Percentiles rank a stretch among this genome's conserved stretches.
These are phyloP conservation scores for Rhynchosporium graminicola DNA, from an alignment of 2,329 filamentous ascomycete species.

Conservation along the genomic window DNA sequence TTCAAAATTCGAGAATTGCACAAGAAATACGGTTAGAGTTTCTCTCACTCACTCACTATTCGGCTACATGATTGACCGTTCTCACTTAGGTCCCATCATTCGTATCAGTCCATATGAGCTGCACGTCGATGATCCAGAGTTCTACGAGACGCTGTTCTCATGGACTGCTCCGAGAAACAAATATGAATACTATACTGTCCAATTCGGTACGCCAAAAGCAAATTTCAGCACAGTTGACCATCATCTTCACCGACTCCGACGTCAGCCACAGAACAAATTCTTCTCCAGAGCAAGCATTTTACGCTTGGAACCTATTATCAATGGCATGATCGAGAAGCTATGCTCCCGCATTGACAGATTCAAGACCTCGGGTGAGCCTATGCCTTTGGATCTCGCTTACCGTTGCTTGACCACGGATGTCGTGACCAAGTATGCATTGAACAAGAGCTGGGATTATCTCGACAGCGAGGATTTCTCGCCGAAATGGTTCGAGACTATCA, in stretches of 20 bases:
- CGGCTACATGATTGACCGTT: constrained; percentile 40
- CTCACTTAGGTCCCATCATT: constrained; percentile 43
- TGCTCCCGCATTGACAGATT: neutral
- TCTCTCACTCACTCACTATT: constrained; percentile 31
- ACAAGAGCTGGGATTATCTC: constrained; percentile 21
- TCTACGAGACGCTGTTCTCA: constrained; percentile 46
- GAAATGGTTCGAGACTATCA: constrained; percentile 13
- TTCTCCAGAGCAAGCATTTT: constrained; percentile 28
- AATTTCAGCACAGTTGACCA: constrained; percentile 27
- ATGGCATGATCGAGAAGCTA: constrained; percentile 13
- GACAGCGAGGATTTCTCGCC: constrained; percentile 25
- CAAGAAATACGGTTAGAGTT: constrained; percentile 28
- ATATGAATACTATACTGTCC: constrained; percentile 24
- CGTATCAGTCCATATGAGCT: constrained; percentile 45
- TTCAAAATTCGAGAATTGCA: constrained; percentile 29
- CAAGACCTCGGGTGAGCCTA: constrained; percentile 1
- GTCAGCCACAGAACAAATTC: constrained; percentile 28
- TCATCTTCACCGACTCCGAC: constrained; percentile 27
- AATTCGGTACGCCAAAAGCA: constrained; percentile 19
- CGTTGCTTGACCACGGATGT: constrained; percentile 27
- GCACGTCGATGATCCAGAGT: constrained; percentile 42
- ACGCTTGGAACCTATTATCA: constrained; percentile 26
- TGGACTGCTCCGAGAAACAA: constrained; percentile 19
- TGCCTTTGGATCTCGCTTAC: constrained; percentile 11
- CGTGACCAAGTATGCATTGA: constrained; percentile 36